These are phyloP conservation scores for Fusarium keratoplasticum DNA, from an alignment of 2,329 filamentous ascomycete species.

Conservation along the genomic window DNA sequence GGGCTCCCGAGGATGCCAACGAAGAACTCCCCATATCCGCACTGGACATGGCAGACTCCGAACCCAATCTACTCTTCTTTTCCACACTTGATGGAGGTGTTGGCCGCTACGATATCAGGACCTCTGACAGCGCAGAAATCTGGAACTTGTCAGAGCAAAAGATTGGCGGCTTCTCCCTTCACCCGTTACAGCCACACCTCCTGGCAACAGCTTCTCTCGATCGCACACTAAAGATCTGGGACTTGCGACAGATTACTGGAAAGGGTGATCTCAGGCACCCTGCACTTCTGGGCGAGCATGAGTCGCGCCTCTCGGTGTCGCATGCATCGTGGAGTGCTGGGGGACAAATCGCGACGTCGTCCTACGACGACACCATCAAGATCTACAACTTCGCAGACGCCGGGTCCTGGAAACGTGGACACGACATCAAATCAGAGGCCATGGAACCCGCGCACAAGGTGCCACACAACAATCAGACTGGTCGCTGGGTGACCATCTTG, in stretches of 20 bases:
- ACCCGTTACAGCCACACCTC: conserved; percentile 83
- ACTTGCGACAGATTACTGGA: conserved; percentile 81
- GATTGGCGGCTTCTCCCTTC: conserved; percentile 91
- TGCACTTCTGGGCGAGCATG: conserved; percentile 81
- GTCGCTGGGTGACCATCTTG: conserved; percentile 87
- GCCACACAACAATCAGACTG: conserved; percentile 94
- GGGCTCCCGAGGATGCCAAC: conserved; percentile 75
- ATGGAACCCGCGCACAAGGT: conserved; percentile 79
- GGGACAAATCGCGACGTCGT: conserved; percentile 89
- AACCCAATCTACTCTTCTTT: conserved; percentile 84
- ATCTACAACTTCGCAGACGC: conserved; percentile 82
- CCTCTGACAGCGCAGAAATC: conserved; percentile 67
- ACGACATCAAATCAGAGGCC: conserved; percentile 67
- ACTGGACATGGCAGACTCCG: conserved; percentile 78
- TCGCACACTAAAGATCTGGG: conserved; percentile 91
- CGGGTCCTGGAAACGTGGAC: conserved; percentile 67
- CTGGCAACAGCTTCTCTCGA: conserved; percentile 92
- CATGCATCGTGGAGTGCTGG: conserved; percentile 90
- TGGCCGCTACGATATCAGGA: conserved; percentile 83
- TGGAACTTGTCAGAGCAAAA: conserved; percentile 91
- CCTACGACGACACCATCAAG: conserved; percentile 95
- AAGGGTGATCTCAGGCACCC: conserved; percentile 72
- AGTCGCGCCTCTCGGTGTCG: conserved; percentile 85
- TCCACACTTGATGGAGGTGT: conserved; percentile 86
- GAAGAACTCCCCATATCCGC: conserved; percentile 86